A percentile compares a stretch with the other conserved stretches of the same genome.
phyloP scores from a whole-genome alignment of 2,329 filamentous ascomycete genomes.

The Cladosporium phlei region DNA sequence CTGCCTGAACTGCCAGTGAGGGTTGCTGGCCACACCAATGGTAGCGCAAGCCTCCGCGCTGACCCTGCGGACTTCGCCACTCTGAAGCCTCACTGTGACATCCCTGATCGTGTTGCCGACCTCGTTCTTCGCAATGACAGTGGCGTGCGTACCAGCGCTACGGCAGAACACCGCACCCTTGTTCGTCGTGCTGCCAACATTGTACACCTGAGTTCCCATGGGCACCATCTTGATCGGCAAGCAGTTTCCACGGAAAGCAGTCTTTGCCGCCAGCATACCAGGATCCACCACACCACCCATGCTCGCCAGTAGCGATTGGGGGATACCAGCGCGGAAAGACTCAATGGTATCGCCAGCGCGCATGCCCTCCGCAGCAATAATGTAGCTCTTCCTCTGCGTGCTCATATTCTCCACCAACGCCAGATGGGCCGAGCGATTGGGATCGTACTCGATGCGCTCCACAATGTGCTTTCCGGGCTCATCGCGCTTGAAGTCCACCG shows the following conservation, averaged over 20 bases:
- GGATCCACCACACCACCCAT: conserved; percentile 94
- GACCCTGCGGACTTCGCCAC: conserved; percentile 84
- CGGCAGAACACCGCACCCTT: conserved; percentile 86
- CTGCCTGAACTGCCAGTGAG: conserved; percentile 81
- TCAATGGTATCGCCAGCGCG: conserved; percentile 85
- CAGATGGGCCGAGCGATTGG: conserved; percentile 87
- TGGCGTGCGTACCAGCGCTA: conserved; percentile 87
- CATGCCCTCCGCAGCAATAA: conserved; percentile 92
- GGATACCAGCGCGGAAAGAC: conserved; percentile 87
- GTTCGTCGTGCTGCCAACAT: conserved; percentile 69
- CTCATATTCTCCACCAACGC: conserved; percentile 73
- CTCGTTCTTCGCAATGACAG: conserved; percentile 84
- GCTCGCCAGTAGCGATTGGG: conserved; percentile 74
- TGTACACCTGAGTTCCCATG: conserved; percentile 86
- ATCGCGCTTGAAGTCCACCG: conserved; percentile 79
- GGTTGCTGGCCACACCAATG: conserved; percentile 89
- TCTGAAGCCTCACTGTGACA: conserved; percentile 81
- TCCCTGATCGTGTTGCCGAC: conserved; percentile 67
- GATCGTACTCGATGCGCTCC: conserved; percentile 94
- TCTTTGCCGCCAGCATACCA: conserved; percentile 91
- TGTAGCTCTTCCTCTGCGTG: conserved; percentile 77
- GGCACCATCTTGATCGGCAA: conserved; percentile 94
- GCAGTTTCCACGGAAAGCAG: conserved; percentile 90
- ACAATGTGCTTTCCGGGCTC: conserved; percentile 78
- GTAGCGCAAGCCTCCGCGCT: conserved; percentile 92